These are phyloP conservation scores for Coemansia sp. DNA, from an alignment of 371 early-diverging fungal species.

Conservation along the genomic window DNA sequence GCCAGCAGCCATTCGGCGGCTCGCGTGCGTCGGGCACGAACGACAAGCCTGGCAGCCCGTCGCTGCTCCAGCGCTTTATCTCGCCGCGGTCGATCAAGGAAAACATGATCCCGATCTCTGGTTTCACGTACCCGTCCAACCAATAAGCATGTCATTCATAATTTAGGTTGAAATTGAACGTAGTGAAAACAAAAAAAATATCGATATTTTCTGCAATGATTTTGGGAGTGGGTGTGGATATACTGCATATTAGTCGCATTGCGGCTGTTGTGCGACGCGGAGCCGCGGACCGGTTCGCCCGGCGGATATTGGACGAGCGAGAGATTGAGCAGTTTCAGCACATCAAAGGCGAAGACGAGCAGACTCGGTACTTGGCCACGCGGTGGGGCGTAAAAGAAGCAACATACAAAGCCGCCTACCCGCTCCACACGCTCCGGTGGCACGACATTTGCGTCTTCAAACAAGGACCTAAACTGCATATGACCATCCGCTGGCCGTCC, in stretches of 20 bases:
- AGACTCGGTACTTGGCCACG: constrained; percentile 21
- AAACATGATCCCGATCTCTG: constrained; percentile 79
- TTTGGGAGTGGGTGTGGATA: constrained; percentile 39
- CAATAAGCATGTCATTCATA: constrained; percentile 2
- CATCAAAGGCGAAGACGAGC: neutral
- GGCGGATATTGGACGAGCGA: constrained; percentile 15
- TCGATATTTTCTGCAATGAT: constrained; percentile 12
- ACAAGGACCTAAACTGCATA: constrained; percentile 12
- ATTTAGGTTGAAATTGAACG: too few relatives aligned
- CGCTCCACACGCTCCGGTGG: constrained; percentile 33
- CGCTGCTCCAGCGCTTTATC: constrained; percentile 79
- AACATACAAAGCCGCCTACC: constrained; percentile 40
- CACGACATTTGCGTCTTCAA: constrained; percentile 22
- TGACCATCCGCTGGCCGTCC: constrained; percentile 17
- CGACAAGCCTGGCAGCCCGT: constrained; percentile 90
- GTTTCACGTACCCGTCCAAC: constrained; percentile 87
- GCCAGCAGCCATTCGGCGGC: constrained; percentile 98
- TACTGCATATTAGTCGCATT: constrained; percentile 25
- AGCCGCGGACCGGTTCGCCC: constrained; percentile 28
- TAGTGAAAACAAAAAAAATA: too few relatives aligned
- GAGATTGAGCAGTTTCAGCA: constrained; percentile 15
- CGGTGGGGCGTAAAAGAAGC: constrained; percentile 48
- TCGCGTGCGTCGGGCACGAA: constrained; percentile 94
- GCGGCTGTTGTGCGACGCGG: constrained; percentile 32
- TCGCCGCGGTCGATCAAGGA: constrained; percentile 96